Percentiles rank a stretch among this genome's conserved stretches.
Conservation (phyloP, 208 protist species). For the Acanthamoeba lenticulata region DNA sequence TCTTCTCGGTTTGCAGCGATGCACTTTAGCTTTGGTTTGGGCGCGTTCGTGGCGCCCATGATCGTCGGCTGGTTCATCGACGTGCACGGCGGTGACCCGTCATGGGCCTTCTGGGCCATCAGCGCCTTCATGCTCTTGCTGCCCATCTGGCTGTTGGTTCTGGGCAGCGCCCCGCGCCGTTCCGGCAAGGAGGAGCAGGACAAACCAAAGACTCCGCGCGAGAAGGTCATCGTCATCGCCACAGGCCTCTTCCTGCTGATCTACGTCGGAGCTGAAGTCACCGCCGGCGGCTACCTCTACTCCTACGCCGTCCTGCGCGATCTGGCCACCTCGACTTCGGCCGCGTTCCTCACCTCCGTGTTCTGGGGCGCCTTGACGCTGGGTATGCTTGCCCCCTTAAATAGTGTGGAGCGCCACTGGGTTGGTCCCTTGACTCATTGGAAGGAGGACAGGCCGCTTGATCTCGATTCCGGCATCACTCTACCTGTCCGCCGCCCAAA, state of each 20-base stretch:
- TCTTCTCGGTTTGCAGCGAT: too few relatives aligned
- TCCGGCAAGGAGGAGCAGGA: neutral
- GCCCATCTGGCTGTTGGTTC: slow-evolving; percentile 31
- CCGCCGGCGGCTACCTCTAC: slow-evolving; percentile 58
- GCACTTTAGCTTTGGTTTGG: slow-evolving; percentile 68
- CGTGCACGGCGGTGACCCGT: slow-evolving; percentile 37
- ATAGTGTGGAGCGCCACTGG: too few relatives aligned
- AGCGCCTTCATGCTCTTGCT: neutral
- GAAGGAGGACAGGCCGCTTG: slow-evolving; percentile 26
- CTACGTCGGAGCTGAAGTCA: slow-evolving; percentile 64
- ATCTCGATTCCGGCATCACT: slow-evolving; percentile 42
- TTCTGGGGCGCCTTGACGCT: slow-evolving; percentile 66
- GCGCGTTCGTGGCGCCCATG: slow-evolving; percentile 47
- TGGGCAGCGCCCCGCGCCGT: neutral
- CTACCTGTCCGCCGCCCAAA: slow-evolving; percentile 39
- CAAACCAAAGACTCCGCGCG: neutral
- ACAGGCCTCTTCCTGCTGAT: slow-evolving; percentile 21
- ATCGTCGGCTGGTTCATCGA: slow-evolving; percentile 44
- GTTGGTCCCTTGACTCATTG: too few relatives aligned
- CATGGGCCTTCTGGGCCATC: slow-evolving; percentile 60
- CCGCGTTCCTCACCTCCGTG: slow-evolving; percentile 34
- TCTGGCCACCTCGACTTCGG: slow-evolving; percentile 2
- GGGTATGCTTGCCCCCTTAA: neutral
- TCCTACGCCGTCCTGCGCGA: slow-evolving; percentile 36
- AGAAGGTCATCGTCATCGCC: slow-evolving; percentile 27